Evolutionary conservation across 2,329 filamentous ascomycete genomes (phyloP), one percentile per base, ranked within the genome.

Genomic region (Arthrobotrys megalospora): DNA sequence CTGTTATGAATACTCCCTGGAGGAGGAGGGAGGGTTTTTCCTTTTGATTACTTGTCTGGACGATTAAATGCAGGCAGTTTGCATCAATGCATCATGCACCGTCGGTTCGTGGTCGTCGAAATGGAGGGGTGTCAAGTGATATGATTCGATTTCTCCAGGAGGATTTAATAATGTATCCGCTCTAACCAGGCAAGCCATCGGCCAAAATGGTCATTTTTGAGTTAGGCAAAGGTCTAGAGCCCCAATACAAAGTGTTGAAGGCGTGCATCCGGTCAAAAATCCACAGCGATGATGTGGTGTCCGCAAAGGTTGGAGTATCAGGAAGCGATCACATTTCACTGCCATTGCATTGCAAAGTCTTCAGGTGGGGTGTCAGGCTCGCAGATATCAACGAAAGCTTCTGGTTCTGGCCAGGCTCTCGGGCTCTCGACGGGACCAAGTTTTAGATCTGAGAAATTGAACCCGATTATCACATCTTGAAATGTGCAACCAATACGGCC

Each of bases 31-130:
- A 7, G 8, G 16, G 8, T 52, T 32, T 41, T 47, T 53, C 38
- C 50, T 41, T 43, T 73, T 65, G 36, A 60, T 53, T 36, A 24
- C 32, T 55, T 32, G 21, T 8, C 38, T 34, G 55, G 16, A 66
- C 32, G 48, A 52, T 55, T 19, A 41, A 62, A 69, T 66, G 66
- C 73, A 66, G 36, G 65, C 41, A 12, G 60, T 21, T 50, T 77
- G 73, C 73, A 58, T 58, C 52, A 58, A 58, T 58, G 52, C 52
- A 71, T 77, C 38, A 77, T 77, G 73, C 73, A 67, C 41, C 52
- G 21, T 50, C 66, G 50, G 60, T 66, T 71, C 41, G 43, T 43
- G 16, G 58, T 38, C 53, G 50, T 47, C 19, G 50, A 64, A 62
- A 76, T 69, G 72, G 73, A 71, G 65, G 66, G 58, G 65, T 36